Percentiles rank a stretch among this genome's conserved stretches.
phyloP scores from a whole-genome alignment of 2,329 filamentous ascomycete species.

The Aspergillus novoparasiticus region DNA sequence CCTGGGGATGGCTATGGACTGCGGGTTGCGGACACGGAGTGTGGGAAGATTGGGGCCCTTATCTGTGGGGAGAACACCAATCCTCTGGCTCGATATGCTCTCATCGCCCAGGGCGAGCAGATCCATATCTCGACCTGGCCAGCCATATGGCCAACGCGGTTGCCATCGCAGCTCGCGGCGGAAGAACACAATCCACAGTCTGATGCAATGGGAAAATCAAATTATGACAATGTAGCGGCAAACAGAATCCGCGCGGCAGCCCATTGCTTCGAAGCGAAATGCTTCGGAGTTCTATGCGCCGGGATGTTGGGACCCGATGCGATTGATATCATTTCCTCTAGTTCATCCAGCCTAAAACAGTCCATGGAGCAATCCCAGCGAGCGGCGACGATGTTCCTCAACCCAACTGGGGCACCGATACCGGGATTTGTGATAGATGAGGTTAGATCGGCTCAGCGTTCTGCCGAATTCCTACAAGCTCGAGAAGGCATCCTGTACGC shows the following conservation, averaged over 20 bases:
- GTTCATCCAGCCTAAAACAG: not conserved
- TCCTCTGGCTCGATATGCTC: conserved; percentile 54
- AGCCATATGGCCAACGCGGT: conserved; percentile 55
- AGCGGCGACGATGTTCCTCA: conserved; percentile 54
- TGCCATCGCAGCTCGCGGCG: not conserved
- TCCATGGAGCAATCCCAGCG: conserved; percentile 44
- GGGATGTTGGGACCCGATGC: conserved; percentile 46
- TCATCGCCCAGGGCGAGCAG: conserved; percentile 60
- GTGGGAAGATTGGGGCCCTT: conserved; percentile 15
- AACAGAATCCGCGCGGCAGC: conserved; percentile 57
- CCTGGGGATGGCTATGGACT: conserved; percentile 56
- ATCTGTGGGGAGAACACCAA: conserved; percentile 64
- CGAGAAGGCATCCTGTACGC: conserved; percentile 56
- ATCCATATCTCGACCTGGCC: conserved; percentile 61
- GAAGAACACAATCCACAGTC: not conserved
- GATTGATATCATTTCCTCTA: conserved; percentile 28
- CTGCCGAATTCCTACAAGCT: conserved; percentile 44
- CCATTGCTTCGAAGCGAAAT: conserved; percentile 62
- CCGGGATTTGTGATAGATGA: conserved; percentile 41
- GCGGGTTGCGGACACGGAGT: conserved; percentile 47
- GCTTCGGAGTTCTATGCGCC: conserved; percentile 56
- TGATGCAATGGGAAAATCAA: conserved; percentile 19
- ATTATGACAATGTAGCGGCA: conserved; percentile 58
- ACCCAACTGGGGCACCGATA: conserved; percentile 51
- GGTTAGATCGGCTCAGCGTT: conserved; percentile 20